Evolutionary conservation across 148 eudicot species (phyloP).

Genomic region (Diospyros lotus): DNA sequence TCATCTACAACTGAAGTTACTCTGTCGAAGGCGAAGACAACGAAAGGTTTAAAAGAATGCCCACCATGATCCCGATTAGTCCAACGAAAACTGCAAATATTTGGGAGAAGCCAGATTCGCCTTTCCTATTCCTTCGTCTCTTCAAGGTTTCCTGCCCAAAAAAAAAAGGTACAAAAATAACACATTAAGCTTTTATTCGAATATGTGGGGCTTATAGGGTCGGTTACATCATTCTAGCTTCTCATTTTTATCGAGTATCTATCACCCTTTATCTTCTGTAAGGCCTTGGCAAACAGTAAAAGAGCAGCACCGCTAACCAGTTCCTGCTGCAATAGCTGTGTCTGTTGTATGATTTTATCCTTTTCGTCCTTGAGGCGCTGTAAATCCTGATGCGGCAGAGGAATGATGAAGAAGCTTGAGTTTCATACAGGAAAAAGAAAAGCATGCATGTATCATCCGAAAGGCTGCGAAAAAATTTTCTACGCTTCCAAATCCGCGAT

Average conservation of each 20-base stretch:
- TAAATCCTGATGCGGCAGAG: slow-evolving; percentile 42
- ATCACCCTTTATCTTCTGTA: too few relatives aligned
- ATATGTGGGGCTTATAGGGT: too few relatives aligned
- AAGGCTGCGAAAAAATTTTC: neutral
- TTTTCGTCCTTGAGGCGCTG: slow-evolving; percentile 60
- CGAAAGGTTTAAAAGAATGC: slow-evolving; percentile 55
- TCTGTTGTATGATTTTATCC: slow-evolving; percentile 64
- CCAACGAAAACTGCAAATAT: slow-evolving; percentile 59
- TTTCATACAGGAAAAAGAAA: neutral
- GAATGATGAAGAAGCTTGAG: neutral
- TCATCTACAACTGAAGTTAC: slow-evolving; percentile 6
- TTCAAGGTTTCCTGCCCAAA: slow-evolving; percentile 41
- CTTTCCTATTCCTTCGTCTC: slow-evolving; percentile 43
- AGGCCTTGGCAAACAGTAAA: neutral
- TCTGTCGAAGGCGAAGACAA: slow-evolving; percentile 43
- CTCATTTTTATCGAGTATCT: too few relatives aligned
- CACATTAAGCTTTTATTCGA: too few relatives aligned
- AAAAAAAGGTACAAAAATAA: neutral
- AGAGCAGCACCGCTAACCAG: slow-evolving; percentile 39
- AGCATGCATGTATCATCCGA: neutral
- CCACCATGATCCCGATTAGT: slow-evolving; percentile 58
- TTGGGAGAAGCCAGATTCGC: slow-evolving; percentile 56
- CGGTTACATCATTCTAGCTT: too few relatives aligned
- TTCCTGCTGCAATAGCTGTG: slow-evolving; percentile 64
- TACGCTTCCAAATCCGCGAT: neutral